These are phyloP conservation scores for Xylariaceae sp. DNA, from an alignment of 2,329 filamentous ascomycete genomes.

Conservation along the genomic window DNA sequence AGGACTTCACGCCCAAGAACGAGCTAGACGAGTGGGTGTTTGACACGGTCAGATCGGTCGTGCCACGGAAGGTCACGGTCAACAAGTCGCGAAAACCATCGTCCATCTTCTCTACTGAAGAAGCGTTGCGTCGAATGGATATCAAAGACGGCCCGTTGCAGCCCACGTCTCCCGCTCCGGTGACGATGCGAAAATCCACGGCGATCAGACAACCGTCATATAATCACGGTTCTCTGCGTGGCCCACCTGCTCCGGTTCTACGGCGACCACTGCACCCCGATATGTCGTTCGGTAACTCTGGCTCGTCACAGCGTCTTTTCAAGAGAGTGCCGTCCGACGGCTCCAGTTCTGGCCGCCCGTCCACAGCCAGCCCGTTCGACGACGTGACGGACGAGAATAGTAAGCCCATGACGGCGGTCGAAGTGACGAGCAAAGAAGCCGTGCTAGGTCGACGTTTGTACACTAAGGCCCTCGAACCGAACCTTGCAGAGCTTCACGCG, in stretches of 20 bases:
- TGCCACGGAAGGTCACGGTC: constrained; percentile 48
- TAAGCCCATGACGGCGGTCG: constrained; percentile 48
- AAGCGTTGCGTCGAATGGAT: constrained; percentile 55
- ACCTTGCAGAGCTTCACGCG: constrained; percentile 80
- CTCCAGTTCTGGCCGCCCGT: constrained; percentile 39
- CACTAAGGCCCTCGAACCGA: constrained; percentile 73
- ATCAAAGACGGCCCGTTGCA: constrained; percentile 56
- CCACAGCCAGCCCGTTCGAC: constrained; percentile 35
- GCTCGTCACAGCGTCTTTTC: constrained; percentile 88
- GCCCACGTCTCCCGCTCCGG: constrained; percentile 46
- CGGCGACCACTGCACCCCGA: constrained; percentile 83
- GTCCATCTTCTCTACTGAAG: constrained; percentile 53
- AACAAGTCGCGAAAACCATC: constrained; percentile 53
- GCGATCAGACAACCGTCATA: constrained; percentile 43
- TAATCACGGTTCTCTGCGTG: constrained; percentile 35
- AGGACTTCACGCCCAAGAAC: constrained; percentile 59
- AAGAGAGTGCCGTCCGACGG: constrained; percentile 74
- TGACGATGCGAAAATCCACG: constrained; percentile 58
- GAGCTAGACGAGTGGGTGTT: constrained; percentile 91
- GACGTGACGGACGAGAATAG: constrained; percentile 59
- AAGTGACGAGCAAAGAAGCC: constrained; percentile 71
- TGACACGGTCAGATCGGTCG: constrained; percentile 79
- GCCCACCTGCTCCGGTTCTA: constrained; percentile 39
- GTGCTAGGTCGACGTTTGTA: constrained; percentile 76
- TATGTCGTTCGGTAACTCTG: constrained; percentile 88